Evolutionary conservation across 108 stramenopile species (phyloP), one percentile per base, ranked within the genome.

Genomic region (Chaetoceros tenuissimus): DNA sequence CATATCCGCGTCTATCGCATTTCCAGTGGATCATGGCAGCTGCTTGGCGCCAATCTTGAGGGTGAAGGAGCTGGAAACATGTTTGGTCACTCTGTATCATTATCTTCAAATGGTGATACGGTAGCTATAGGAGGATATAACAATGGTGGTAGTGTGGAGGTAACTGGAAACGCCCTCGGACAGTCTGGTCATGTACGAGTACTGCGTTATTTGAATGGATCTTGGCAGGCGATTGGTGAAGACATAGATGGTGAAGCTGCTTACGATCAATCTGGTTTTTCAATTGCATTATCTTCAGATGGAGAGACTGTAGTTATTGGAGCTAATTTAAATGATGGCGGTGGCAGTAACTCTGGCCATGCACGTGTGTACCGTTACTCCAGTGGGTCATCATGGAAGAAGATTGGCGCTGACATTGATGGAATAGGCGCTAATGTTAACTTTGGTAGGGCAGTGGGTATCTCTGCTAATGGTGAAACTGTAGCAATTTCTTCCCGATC

Each of bases 381-480:
- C 13, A 10, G 8, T 40, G 34, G 13, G 13, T 7, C 7, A 7
- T 10, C 16, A 25, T 67, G 66, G 66, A 29, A 2, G 26, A 48
- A 67, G 31, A 19, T 60, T 24, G 66, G 59, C 2, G 0, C 24
- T 1, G 59, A 60, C 13, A 67, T 67, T 18, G 30, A 28, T 53
- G 66, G 66, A 0, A 28, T 44, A 17, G 30, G 0, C 0, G 31
- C 23, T 24, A 31, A 48, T 25, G 59, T 52, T 52, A 18, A 24
- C 21, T 54, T 60, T 21, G 66, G 66, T n/a, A 25, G 31, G 1
- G 24, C 40, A 8, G 50, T 67, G 3, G 47, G 59, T 23, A 28
- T 67, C 13, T 67, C 60, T 25, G 50, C n/a, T 2, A 58, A 67
- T 53, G 66, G 59, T 18, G 47, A 24, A 27, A 67, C 51, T 0